Conservation (phyloP, 768 basidiomycete species). For the Lenzites betulinus region DNA sequence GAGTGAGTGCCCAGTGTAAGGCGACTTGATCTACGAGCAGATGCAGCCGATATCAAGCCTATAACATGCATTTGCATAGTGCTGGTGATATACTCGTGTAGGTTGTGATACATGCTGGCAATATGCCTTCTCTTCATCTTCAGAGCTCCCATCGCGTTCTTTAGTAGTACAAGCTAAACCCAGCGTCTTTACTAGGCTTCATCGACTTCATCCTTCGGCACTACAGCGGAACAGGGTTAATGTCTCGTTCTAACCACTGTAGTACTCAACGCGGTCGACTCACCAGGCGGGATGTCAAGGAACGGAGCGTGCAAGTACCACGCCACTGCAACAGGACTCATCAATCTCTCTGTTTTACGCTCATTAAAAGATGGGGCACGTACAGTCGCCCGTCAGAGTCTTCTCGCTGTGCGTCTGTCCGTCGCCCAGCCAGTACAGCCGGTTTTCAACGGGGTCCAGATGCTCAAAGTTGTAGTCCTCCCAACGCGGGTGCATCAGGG, state of each 20-base stretch:
- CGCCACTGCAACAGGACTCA: slow-evolving; percentile 6
- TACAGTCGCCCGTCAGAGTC: slow-evolving; percentile 35
- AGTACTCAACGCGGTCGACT: background rate
- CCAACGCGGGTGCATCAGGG: slow-evolving; percentile 57
- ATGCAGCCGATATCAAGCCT: too few relatives aligned
- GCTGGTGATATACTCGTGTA: too few relatives aligned
- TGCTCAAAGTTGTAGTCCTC: slow-evolving; percentile 59
- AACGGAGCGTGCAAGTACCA: slow-evolving; percentile 25
- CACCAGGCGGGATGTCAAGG: slow-evolving; percentile 23
- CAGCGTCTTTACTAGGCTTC: too few relatives aligned
- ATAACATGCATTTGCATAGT: too few relatives aligned
- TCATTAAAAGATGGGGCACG: background rate
- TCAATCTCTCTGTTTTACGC: background rate
- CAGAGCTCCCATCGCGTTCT: too few relatives aligned
- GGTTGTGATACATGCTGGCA: too few relatives aligned
- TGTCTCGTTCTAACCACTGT: background rate
- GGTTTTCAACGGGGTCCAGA: slow-evolving; percentile 45
- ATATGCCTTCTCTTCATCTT: too few relatives aligned
- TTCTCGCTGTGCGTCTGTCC: slow-evolving; percentile 56
- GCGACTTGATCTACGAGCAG: too few relatives aligned
- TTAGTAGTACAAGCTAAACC: too few relatives aligned
- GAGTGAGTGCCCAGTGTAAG: too few relatives aligned
- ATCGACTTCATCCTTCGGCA: background rate
- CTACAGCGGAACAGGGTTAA: too few relatives aligned
- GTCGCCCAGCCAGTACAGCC: slow-evolving; percentile 60